phyloP scores from a whole-genome alignment of 2,329 filamentous ascomycete genomes.

The Fusarium succisae region DNA sequence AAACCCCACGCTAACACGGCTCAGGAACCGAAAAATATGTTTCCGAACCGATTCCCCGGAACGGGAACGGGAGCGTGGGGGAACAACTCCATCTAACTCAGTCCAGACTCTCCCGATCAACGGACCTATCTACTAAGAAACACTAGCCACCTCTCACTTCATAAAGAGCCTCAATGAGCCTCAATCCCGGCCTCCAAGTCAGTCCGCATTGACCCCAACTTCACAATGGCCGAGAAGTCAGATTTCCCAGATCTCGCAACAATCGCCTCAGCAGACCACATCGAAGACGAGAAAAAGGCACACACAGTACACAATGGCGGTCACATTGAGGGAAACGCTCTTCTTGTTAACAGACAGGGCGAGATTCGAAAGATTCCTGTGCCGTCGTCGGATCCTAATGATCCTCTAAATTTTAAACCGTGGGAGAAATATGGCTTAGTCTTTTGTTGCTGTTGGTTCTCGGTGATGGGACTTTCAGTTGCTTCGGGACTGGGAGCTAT shows the following conservation, averaged over 20 bases:
- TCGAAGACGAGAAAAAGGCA: background rate
- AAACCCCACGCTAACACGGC: background rate
- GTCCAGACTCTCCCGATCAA: background rate
- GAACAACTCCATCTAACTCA: background rate
- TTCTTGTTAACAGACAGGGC: background rate
- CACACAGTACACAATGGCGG: background rate
- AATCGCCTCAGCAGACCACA: background rate
- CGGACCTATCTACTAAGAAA: background rate
- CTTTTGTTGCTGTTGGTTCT: slow-evolving; percentile 19
- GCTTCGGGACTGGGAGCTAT: slow-evolving; percentile 3
- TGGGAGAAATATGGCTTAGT: slow-evolving; percentile 17
- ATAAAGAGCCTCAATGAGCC: background rate
- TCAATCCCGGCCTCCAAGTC: background rate
- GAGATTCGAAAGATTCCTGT: slow-evolving; percentile 13
- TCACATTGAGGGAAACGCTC: slow-evolving; percentile 10
- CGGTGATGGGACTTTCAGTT: slow-evolving; percentile 8
- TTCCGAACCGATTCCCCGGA: slow-evolving; percentile 12
- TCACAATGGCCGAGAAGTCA: background rate
- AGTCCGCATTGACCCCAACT: background rate
- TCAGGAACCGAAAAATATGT: background rate
- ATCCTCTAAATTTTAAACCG: background rate
- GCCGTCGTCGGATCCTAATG: slow-evolving; percentile 7
- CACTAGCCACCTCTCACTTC: background rate
- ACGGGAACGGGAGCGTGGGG: slow-evolving; percentile 17
- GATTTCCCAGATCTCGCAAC: background rate